These are phyloP conservation scores for Trichosporon coremiiforme DNA, from an alignment of 1,284 basidiomycete genomes.

Conservation along the genomic window DNA sequence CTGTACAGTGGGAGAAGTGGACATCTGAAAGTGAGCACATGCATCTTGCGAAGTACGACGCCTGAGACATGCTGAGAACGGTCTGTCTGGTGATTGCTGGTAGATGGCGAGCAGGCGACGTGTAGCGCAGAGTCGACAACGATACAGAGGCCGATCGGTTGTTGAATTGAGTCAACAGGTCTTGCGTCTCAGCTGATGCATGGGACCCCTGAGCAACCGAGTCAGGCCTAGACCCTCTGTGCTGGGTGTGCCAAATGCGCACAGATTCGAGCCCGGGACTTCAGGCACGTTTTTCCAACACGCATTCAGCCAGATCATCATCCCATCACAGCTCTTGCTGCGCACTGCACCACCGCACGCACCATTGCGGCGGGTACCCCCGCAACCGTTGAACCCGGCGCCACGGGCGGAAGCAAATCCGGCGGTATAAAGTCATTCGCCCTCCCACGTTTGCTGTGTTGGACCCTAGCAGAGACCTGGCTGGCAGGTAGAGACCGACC, in stretches of 20 bases:
- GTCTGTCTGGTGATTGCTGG: not conserved
- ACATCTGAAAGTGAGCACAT: not conserved
- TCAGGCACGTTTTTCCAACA: not conserved
- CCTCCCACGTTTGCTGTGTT: slow-evolving; percentile 8
- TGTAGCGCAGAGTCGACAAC: not conserved
- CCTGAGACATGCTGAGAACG: not conserved
- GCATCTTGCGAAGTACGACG: not conserved
- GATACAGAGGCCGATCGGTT: not conserved
- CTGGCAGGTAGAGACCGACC: not conserved
- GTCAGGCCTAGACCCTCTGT: not conserved
- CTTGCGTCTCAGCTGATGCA: slow-evolving; percentile 7
- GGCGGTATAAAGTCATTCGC: slow-evolving; percentile 9
- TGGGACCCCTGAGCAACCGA: not conserved
- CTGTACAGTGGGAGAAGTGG: not conserved
- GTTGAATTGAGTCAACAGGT: slow-evolving; percentile 6
- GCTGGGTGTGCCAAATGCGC: too few relatives aligned
- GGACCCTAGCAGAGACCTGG: not conserved
- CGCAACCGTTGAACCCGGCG: not conserved
- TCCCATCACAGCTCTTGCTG: not conserved
- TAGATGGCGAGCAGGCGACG: slow-evolving; percentile 7
- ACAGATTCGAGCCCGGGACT: not conserved
- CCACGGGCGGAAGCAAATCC: not conserved
- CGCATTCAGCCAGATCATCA: not conserved
- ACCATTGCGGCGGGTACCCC: not conserved
- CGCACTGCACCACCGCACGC: not conserved